phyloP scores from a whole-genome alignment of 805 yeast species.

The Spathaspora girioi region DNA sequence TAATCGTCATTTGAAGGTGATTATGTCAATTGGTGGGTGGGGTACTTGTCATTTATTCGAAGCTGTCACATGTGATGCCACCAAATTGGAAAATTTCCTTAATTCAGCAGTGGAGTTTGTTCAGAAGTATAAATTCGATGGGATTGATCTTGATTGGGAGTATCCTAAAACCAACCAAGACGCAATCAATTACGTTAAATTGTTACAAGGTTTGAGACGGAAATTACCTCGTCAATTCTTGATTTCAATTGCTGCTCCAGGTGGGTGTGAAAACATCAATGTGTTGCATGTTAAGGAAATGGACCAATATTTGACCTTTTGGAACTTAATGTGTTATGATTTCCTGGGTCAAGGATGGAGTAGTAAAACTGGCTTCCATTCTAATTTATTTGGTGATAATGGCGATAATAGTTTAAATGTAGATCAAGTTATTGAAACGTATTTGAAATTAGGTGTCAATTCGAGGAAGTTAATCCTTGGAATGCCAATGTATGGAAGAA shows the following conservation, averaged over 20 bases:
- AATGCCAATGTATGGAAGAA: slow-evolving; percentile 80
- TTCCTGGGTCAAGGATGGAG: slow-evolving; percentile 76
- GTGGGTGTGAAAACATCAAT: slow-evolving; percentile 44
- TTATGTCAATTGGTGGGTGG: slow-evolving; percentile 83
- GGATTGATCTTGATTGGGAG: slow-evolving; percentile 95
- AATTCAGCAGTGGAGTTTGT: slow-evolving; percentile 45
- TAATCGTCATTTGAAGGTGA: slow-evolving; percentile 44
- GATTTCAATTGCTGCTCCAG: slow-evolving; percentile 78
- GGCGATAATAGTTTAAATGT: slow-evolving; percentile 44
- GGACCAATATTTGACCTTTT: slow-evolving; percentile 57
- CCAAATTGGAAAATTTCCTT: slow-evolving; percentile 44
- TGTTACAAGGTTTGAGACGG: slow-evolving; percentile 9
- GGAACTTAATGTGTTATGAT: slow-evolving; percentile 93
- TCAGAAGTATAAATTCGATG: slow-evolving; percentile 68
- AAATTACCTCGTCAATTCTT: slow-evolving; percentile 26
- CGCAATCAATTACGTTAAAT: slow-evolving; percentile 37
- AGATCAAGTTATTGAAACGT: slow-evolving; percentile 44
- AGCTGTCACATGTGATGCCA: slow-evolving; percentile 18
- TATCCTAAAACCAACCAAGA: slow-evolving; percentile 57
- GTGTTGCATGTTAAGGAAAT: slow-evolving; percentile 48
- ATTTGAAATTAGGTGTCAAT: slow-evolving; percentile 40
- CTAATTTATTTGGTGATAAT: slow-evolving; percentile 52
- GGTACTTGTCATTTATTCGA: slow-evolving; percentile 47
- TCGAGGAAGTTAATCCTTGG: slow-evolving; percentile 66
- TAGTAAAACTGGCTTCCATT: slow-evolving; percentile 55